Evolutionary conservation across 768 basidiomycete genomes (phyloP).

Genomic region (Vararia minispora): DNA sequence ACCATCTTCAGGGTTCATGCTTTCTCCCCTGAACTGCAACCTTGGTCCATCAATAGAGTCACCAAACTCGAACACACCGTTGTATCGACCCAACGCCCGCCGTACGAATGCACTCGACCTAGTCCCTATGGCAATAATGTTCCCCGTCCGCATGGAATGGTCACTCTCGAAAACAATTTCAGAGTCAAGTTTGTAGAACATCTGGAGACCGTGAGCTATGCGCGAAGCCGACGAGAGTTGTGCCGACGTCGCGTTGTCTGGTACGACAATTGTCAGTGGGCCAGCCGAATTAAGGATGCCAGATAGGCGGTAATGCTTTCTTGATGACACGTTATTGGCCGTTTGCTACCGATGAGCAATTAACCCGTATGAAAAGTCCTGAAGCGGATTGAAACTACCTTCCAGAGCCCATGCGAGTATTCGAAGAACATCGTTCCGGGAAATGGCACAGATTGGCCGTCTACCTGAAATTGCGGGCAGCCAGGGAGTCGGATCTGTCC

Average conservation of each 20-base stretch:
- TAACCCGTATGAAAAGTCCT: too few species aligned
- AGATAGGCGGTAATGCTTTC: too few species aligned
- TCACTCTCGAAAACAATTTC: constrained; percentile 41
- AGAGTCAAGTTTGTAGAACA: constrained; percentile 62
- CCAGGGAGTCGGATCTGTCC: too few species aligned
- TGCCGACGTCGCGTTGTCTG: constrained; percentile 17
- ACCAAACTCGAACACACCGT: constrained; percentile 13
- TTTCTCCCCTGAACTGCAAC: constrained; percentile 6
- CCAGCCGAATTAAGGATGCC: constrained; percentile 44
- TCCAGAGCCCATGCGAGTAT: too few species aligned
- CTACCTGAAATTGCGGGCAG: too few species aligned
- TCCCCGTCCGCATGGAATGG: constrained; percentile 26
- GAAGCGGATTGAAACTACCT: too few species aligned
- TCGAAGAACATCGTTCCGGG: too few species aligned
- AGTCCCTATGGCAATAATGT: constrained; percentile 49
- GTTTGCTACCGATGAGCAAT: too few species aligned
- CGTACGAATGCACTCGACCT: constrained; percentile 17
- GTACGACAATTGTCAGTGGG: constrained; percentile 47
- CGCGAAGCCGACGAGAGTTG: constrained; percentile 48
- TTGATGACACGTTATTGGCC: too few species aligned
- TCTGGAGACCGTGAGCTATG: constrained; percentile 53
- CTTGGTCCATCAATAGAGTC: constrained; percentile 2
- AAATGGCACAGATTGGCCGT: too few species aligned
- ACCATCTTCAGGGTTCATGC: constrained; percentile 6
- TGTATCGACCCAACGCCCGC: constrained; percentile 8